Evolutionary conservation across 805 yeast species (phyloP).

Genomic region (Candida chauliodis): DNA sequence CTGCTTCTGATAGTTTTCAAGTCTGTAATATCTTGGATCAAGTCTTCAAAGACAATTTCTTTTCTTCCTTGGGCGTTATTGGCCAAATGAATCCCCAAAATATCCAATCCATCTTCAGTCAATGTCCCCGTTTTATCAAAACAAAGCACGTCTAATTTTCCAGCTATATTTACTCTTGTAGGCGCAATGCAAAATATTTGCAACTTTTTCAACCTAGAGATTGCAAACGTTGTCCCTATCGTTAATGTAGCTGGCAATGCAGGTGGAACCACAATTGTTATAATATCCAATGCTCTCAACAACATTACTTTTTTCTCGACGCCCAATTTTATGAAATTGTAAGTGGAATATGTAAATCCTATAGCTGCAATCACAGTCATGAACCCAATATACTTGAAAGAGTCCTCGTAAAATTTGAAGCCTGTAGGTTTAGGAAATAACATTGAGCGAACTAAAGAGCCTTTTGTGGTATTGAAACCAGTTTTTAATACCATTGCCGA

Average conservation of each 20-base stretch:
- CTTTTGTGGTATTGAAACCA: conserved; percentile 94
- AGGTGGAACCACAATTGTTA: conserved; percentile 97
- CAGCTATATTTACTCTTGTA: conserved; percentile 92
- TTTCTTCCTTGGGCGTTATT: conserved; percentile 39
- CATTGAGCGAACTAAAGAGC: conserved; percentile 92
- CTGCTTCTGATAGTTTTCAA: conserved; percentile 8
- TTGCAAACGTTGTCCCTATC: conserved; percentile 92
- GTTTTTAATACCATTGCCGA: conserved; percentile 84
- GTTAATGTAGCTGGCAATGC: conserved; percentile 97
- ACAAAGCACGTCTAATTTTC: conserved; percentile 83
- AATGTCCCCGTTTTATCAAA: conserved; percentile 97
- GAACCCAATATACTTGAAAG: conserved; percentile 92
- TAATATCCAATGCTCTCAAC: conserved; percentile 85
- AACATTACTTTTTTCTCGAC: conserved; percentile 67
- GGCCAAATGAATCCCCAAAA: conserved; percentile 54
- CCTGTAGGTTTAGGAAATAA: conserved; percentile 92
- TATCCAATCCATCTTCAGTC: conserved; percentile 95
- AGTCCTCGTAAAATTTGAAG: conserved; percentile 89
- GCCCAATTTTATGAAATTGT: conserved; percentile 76
- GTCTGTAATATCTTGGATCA: conserved; percentile 15
- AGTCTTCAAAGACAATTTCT: conserved; percentile 32
- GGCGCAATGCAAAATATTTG: conserved; percentile 90
- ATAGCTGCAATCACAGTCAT: conserved; percentile 81
- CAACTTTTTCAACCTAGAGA: conserved; percentile 61
- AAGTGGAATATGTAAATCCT: conserved; percentile 82